These are phyloP conservation scores for Hemisphaericaspora xylofermentans DNA, from an alignment of 1,139 yeast genomes.

Conservation along the genomic window DNA sequence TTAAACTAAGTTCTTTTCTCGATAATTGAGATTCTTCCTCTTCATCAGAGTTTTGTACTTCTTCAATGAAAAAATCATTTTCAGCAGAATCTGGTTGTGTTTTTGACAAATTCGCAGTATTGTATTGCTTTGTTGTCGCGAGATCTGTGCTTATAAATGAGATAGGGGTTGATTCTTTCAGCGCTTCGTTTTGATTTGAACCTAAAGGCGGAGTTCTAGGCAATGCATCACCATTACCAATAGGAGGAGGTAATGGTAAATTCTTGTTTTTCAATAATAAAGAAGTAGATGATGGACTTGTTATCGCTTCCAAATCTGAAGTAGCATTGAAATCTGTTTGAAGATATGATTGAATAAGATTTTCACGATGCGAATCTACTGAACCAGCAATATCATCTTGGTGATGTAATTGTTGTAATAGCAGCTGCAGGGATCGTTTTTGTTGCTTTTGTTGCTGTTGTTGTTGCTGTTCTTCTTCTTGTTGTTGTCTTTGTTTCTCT, in stretches of 20 bases:
- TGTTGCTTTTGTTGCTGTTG: background rate
- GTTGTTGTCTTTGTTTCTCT: conserved; percentile 11
- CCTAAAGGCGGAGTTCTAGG: background rate
- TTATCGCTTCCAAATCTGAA: conserved; percentile 8
- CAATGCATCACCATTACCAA: background rate
- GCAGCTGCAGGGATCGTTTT: background rate
- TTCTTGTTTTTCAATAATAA: conserved; percentile 27
- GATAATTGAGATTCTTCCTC: conserved; percentile 14
- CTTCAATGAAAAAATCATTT: conserved; percentile 41
- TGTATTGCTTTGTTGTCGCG: background rate
- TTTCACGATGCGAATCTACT: conserved; percentile 14
- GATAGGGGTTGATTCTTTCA: background rate
- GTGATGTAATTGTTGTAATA: conserved; percentile 2
- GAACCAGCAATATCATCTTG: conserved; percentile 8
- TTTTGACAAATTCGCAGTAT: background rate
- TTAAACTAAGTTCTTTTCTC: conserved; percentile 11
- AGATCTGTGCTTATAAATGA: background rate
- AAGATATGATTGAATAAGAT: conserved; percentile 15
- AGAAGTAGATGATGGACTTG: conserved; percentile 15
- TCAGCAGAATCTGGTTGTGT: conserved; percentile 3
- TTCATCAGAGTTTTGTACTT: conserved; percentile 30
- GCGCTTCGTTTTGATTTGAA: background rate
- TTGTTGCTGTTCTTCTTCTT: background rate
- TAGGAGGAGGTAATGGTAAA: conserved; percentile 32
- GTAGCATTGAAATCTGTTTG: conserved; percentile 4